Evolutionary conservation across 1,139 yeast species (phyloP).

Genomic region (Suhomyces bokatorum): DNA sequence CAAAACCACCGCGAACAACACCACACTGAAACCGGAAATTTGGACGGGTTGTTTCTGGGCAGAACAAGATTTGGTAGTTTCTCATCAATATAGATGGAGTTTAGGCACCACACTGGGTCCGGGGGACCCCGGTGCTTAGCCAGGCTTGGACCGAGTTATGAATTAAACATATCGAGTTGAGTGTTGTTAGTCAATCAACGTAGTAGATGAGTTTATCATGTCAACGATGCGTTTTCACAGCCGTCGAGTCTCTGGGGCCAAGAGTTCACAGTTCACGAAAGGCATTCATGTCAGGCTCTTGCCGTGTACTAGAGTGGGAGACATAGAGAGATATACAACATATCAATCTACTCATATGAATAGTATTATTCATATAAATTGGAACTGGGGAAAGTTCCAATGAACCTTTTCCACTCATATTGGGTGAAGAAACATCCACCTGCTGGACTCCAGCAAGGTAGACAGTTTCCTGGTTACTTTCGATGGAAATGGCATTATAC

Average conservation of each 20-base stretch:
- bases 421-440: neutral
- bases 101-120: neutral
- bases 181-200: neutral
- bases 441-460: neutral
- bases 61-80: neutral
- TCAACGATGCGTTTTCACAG: slow-evolving; percentile 1
- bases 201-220: neutral
- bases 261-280: neutral
- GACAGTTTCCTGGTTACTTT: no score
- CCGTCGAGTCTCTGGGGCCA: slow-evolving; percentile 1
- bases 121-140: neutral
- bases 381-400: no score
- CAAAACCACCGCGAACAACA: slow-evolving; percentile 1
- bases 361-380: no score
- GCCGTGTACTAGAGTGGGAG: no score
- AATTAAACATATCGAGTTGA: neutral
- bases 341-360: no score
- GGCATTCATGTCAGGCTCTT: no score
- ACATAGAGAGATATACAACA: no score
- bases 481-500: neutral
- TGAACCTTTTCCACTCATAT: no score
- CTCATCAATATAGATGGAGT: neutral
- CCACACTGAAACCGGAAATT: slow-evolving; percentile 1
- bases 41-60: neutral
- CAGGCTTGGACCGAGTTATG: slow-evolving; percentile 1